Base-by-base conservation (phyloP, 2,329 filamentous ascomycete genomes). In the Beauveria pseudobassiana region DNA sequence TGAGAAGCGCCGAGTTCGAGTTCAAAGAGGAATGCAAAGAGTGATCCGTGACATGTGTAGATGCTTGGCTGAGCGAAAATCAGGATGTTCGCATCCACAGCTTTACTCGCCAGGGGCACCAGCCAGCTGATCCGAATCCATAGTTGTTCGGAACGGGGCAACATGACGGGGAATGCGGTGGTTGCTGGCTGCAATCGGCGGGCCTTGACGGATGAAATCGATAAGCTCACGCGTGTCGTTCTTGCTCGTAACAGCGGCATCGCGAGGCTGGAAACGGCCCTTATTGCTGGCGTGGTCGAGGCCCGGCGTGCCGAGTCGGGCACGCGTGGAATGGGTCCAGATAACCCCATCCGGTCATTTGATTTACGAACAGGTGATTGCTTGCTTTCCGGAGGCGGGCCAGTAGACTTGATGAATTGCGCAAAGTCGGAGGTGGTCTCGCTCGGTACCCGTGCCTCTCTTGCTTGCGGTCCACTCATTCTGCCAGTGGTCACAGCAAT, bases 141-240 rank as follows among this genome's bases (percentile, higher is more conserved):
- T 89, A 0, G 91, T 93, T 42, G 83, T 87, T 59, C 91, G 83
- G 78, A 96, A 96, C 1, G 92, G 91, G 10, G 92, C 91, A 14
- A 95, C 87, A n/a, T 84, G 85, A 20, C 90, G 87, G 48, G 91
- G 89, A 64, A 96, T 95, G 26, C 90, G 86, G 63, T 86, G 89
- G 24, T 58, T 62, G 49, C 79, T 80, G 40, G 78, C 76, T 50
- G 77, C 72, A 64, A 77, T 82, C 0, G 90, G 88, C 3, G 92
- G 92, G 1, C 93, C 93, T 71, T 91, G 87, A 51, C 93, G 87
- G 66, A 99, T 96, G 73, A 99, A 98, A 71, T 98, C 93, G 66
- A 97, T 96, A 62, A 99, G 78, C 64, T 97, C 95, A 14, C 90
- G 89, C 62, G 87, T 96, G 65, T 87, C 87, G 56, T 85, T 85